Conservation (phyloP, 1,284 basidiomycete species). For the Sporisorium graminicola region DNA sequence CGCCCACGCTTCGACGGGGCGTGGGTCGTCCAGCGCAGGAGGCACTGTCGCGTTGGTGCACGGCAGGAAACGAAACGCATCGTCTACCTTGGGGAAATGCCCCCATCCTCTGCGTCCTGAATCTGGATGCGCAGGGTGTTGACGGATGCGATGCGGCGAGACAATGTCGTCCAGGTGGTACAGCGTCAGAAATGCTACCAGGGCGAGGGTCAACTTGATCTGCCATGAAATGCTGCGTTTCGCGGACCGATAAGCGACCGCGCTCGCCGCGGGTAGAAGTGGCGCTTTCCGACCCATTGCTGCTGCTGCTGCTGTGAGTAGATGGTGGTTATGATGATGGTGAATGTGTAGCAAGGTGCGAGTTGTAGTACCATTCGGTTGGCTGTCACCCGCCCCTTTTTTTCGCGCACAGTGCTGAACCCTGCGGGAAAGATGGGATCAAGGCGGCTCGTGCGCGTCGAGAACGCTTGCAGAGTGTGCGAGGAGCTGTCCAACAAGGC, state of each 20-base stretch:
- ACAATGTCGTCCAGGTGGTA: neutral
- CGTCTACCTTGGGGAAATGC: constrained; percentile 12
- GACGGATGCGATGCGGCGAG: neutral
- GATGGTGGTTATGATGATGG: no score
- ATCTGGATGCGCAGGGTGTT: neutral
- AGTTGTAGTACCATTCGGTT: no score
- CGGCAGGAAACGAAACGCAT: constrained; percentile 39
- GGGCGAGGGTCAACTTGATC: neutral
- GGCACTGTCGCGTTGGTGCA: constrained; percentile 33
- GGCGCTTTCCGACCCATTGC: neutral
- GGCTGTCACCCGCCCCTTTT: no score
- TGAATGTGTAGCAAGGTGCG: no score
- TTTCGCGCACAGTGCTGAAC: no score
- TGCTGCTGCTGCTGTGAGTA: neutral
- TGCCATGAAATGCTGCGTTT: constrained; percentile 7
- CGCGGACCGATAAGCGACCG: neutral
- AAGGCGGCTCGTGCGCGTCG: no score
- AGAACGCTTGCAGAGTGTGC: no score
- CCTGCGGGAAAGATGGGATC: no score
- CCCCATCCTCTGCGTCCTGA: constrained; percentile 13
- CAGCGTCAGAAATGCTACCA: neutral
- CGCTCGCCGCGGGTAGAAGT: neutral
- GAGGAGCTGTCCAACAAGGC: no score
- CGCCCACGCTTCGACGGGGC: constrained; percentile 13
- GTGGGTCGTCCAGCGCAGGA: constrained; percentile 16